These are phyloP conservation scores for Fusarium decemcellulare DNA, from an alignment of 2,329 filamentous ascomycete species.

Conservation along the genomic window DNA sequence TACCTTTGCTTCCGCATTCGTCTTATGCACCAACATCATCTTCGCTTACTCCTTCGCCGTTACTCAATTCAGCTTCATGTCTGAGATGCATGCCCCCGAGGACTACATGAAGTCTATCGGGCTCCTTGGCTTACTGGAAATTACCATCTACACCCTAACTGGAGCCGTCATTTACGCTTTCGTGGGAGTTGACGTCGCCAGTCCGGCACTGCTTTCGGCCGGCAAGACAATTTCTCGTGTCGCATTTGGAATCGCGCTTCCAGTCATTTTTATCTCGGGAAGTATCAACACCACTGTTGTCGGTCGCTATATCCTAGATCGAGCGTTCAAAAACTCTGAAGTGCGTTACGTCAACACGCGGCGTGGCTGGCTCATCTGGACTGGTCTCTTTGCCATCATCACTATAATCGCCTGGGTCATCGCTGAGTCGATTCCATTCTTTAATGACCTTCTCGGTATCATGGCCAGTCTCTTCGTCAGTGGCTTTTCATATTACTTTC, in stretches of 20 bases:
- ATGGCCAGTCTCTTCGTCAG: conserved; percentile 66
- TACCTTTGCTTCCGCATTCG: conserved; percentile 68
- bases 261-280: conserved; percentile 82
- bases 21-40: conserved; percentile 78
- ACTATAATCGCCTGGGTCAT: conserved; percentile 79
- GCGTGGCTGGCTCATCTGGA: conserved; percentile 69
- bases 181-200: conserved; percentile 74
- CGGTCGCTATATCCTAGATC: conserved; percentile 61
- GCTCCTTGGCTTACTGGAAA: conserved; percentile 73
- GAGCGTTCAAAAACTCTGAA: conserved; percentile 59
- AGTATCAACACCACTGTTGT: conserved; percentile 74
- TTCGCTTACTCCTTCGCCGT: conserved; percentile 75
- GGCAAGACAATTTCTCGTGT: conserved; percentile 72
- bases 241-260: conserved; percentile 78
- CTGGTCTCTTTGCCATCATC: conserved; percentile 67
- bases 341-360: conserved; percentile 63
- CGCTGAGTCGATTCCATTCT: conserved; percentile 81
- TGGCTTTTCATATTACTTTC: conserved; percentile 58
- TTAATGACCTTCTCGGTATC: conserved; percentile 75
- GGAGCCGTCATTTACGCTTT: conserved; percentile 79
- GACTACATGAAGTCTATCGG: conserved; percentile 70
- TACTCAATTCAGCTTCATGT: conserved; percentile 68
- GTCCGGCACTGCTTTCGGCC: conserved; percentile 78
- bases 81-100: conserved; percentile 65
- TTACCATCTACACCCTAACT: conserved; percentile 76